phyloP scores from a whole-genome alignment of 208 protist genomes.

The Jaenimonas drosophilae region DNA sequence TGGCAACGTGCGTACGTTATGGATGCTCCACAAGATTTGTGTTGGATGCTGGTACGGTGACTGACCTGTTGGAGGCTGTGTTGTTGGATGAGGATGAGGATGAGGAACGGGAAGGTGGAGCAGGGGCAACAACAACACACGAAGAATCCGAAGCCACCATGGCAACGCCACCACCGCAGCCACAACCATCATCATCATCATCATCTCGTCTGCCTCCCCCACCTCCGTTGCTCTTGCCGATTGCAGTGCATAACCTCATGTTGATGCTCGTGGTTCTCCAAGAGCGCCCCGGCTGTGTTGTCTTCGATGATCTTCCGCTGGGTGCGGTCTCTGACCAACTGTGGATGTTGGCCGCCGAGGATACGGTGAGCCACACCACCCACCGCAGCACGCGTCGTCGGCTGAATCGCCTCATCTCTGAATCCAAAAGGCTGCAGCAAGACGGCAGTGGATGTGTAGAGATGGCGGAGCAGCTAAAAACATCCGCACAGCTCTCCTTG shows the following conservation, averaged over 20 bases:
- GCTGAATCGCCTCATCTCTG: conserved; percentile 33
- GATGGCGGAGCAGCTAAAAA: conserved; percentile 23
- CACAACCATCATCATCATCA: not conserved
- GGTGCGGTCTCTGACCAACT: conserved; percentile 51
- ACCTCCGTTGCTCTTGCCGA: conserved; percentile 32
- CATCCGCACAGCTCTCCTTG: conserved; percentile 40
- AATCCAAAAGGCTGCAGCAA: too few relatives aligned
- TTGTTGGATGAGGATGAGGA: too few relatives aligned
- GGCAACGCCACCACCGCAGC: conserved; percentile 16
- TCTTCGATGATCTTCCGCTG: conserved; percentile 31
- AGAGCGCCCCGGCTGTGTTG: conserved; percentile 17
- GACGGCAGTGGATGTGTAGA: conserved; percentile 12
- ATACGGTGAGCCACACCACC: conserved; percentile 10
- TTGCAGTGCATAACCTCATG: conserved; percentile 55
- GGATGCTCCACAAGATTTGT: too few relatives aligned
- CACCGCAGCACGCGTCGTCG: conserved; percentile 16
- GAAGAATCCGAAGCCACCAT: too few relatives aligned
- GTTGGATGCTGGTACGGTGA: too few relatives aligned
- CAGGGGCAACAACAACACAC: too few relatives aligned
- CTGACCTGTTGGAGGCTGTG: too few relatives aligned
- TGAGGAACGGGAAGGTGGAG: too few relatives aligned
- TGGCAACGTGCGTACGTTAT: too few relatives aligned
- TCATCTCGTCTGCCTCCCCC: too few relatives aligned
- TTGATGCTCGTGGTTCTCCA: conserved; percentile 38
- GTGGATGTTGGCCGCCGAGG: conserved; percentile 25